Percentiles rank a stretch among this genome's conserved stretches.
Conservation (phyloP, 2,329 filamentous ascomycete genomes). For the Aspergillus calidoustus region DNA sequence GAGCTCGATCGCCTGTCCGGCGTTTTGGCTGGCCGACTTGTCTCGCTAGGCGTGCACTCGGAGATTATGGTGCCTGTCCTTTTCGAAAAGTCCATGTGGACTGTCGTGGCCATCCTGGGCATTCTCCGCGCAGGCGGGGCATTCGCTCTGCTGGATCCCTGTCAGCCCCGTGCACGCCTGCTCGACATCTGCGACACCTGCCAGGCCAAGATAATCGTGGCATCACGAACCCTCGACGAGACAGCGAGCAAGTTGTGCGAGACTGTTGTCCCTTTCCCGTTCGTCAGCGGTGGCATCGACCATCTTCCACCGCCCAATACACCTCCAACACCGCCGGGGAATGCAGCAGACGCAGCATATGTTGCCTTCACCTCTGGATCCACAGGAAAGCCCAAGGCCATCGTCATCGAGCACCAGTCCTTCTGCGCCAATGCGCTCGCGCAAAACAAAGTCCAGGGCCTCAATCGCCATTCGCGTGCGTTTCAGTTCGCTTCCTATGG, state of each 20-base stretch:
- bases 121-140: background rate
- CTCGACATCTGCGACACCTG: background rate
- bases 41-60: no score
- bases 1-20: no score
- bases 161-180: background rate
- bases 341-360: conserved; percentile 32
- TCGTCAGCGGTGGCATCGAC: background rate
- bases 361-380: conserved; percentile 52
- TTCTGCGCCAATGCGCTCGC: conserved; percentile 49
- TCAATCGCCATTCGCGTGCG: conserved; percentile 16
- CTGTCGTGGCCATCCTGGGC: background rate
- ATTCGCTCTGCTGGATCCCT: background rate
- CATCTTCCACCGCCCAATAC: background rate
- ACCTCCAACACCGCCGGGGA: background rate
- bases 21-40: no score
- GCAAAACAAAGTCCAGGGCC: background rate
- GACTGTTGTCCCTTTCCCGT: background rate
- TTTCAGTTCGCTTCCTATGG: conserved; percentile 46
- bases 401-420: conserved; percentile 44
- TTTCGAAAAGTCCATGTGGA: conserved; percentile 6
- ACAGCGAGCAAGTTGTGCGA: background rate
- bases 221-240: background rate
- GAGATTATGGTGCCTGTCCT: no score
- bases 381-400: conserved; percentile 51
- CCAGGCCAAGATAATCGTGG: background rate